Conservation (phyloP, 23 red algal species). For the Agarophyton chilense region DNA sequence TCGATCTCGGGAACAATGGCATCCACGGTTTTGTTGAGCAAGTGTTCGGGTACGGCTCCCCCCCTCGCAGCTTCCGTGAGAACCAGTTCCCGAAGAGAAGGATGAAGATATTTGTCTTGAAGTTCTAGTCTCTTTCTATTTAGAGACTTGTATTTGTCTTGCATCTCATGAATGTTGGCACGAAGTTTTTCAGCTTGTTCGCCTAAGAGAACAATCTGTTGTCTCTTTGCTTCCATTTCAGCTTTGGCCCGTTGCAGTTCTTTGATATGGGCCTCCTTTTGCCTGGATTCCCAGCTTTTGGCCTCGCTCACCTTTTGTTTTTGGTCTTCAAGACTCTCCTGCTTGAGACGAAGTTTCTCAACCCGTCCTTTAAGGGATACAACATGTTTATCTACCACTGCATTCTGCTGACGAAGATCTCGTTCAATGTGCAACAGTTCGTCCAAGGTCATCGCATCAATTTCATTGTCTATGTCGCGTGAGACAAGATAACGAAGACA, state of each 20-base stretch:
- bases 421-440: conserved; percentile 51
- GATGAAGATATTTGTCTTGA: conserved; percentile 40
- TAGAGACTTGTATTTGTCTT: conserved; percentile 38
- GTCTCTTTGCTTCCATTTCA: conserved; percentile 58
- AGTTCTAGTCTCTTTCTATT: conserved; percentile 23
- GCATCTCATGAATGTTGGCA: conserved; percentile 27
- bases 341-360: conserved; percentile 36
- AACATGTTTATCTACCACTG: conserved; percentile 59
- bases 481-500: background rate
- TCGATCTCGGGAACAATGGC: conserved; percentile 33
- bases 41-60: conserved; percentile 31
- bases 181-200: conserved; percentile 59
- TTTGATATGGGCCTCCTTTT: conserved; percentile 29
- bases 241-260: conserved; percentile 66
- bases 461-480: conserved; percentile 47
- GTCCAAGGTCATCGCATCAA: conserved; percentile 52
- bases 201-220: conserved; percentile 13
- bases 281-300: conserved; percentile 48
- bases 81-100: conserved; percentile 38
- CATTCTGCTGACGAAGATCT: conserved; percentile 62
- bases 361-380: conserved; percentile 60
- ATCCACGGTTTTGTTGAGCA: conserved; percentile 52
- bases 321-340: conserved; percentile 26
- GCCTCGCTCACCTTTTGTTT: conserved; percentile 46
- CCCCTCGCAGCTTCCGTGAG: conserved; percentile 16